A percentile compares a stretch with the other conserved stretches of the same genome.
These are phyloP conservation scores for Cucurbitaria berberidis DNA, from an alignment of 2,329 filamentous ascomycete species.

Conservation along the genomic window DNA sequence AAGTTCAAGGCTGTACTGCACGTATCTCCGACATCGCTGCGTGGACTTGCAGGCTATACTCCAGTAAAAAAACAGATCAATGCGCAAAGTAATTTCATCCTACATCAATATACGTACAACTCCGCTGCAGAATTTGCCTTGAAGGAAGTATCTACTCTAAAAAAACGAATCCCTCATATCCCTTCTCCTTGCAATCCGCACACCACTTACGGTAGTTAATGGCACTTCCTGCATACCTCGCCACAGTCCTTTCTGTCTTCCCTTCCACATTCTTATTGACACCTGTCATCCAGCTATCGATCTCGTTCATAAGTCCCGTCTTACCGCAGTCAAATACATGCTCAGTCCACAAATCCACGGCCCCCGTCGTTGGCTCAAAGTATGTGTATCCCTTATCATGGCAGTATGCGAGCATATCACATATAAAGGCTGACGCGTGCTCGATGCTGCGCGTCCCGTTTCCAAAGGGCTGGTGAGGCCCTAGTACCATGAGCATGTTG, in stretches of 20 bases:
- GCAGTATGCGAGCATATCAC: slow-evolving; percentile 43
- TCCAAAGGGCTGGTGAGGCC: slow-evolving; percentile 53
- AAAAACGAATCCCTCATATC: slow-evolving; percentile 29
- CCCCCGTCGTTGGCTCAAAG: slow-evolving; percentile 51
- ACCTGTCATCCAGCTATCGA: slow-evolving; percentile 63
- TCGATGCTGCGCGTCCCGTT: slow-evolving; percentile 53
- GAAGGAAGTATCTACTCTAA: not conserved
- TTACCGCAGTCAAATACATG: slow-evolving; percentile 57
- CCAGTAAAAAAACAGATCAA: no score
- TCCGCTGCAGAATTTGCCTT: not conserved
- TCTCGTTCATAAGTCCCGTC: slow-evolving; percentile 53
- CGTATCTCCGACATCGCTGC: not conserved
- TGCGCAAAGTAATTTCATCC: not conserved
- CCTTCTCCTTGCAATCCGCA: slow-evolving; percentile 23
- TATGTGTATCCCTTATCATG: slow-evolving; percentile 43
- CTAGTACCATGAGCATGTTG: slow-evolving; percentile 50
- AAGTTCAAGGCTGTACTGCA: not conserved
- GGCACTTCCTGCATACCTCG: slow-evolving; percentile 55
- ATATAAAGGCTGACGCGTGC: slow-evolving; percentile 50
- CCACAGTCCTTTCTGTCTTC: slow-evolving; percentile 51
- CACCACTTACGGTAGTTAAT: slow-evolving; percentile 50
- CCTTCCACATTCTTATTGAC: slow-evolving; percentile 59
- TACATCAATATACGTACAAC: not conserved
- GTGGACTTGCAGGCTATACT: not conserved
- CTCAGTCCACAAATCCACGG: slow-evolving; percentile 54